A percentile compares a stretch with the other conserved stretches of the same genome.
Evolutionary conservation across 768 basidiomycete species (phyloP).

Genomic region (Lentinula boryana): DNA sequence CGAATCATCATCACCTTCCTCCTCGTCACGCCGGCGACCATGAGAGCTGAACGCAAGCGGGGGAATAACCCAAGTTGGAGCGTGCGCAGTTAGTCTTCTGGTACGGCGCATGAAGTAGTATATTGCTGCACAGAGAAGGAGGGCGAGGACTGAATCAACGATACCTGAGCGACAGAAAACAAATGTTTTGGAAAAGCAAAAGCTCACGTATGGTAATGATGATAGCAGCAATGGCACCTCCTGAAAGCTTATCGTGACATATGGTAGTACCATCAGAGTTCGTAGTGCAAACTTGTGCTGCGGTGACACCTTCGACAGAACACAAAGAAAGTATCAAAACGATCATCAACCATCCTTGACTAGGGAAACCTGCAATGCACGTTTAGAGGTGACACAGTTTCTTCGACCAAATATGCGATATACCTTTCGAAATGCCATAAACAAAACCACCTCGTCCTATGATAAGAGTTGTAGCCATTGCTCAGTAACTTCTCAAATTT

Average conservation of each 20-base stretch:
- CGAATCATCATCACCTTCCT: not conserved
- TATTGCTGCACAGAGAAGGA: not conserved
- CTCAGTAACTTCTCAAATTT: not conserved
- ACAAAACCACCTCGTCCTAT: not conserved
- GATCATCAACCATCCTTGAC: not conserved
- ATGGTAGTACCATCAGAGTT: not conserved
- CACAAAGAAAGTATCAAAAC: not conserved
- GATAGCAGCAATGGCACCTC: slow-evolving; percentile 1
- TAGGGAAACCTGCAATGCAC: not conserved
- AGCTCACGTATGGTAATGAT: not conserved
- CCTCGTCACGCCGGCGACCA: not conserved
- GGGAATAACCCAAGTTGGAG: not conserved
- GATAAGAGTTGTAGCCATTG: not conserved
- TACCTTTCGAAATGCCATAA: not conserved
- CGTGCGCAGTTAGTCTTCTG: not conserved
- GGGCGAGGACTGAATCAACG: not conserved
- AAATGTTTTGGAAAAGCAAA: not conserved
- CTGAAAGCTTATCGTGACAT: slow-evolving; percentile 3
- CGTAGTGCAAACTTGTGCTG: slow-evolving; percentile 1
- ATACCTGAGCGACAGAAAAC: not conserved
- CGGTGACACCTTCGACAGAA: not conserved
- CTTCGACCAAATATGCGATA: not conserved
- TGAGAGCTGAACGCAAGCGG: not conserved
- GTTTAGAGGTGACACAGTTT: not conserved
- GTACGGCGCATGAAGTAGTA: not conserved